phyloP scores from a whole-genome alignment of 75 land plant genomes.

The Isoetes taiwanensis region DNA sequence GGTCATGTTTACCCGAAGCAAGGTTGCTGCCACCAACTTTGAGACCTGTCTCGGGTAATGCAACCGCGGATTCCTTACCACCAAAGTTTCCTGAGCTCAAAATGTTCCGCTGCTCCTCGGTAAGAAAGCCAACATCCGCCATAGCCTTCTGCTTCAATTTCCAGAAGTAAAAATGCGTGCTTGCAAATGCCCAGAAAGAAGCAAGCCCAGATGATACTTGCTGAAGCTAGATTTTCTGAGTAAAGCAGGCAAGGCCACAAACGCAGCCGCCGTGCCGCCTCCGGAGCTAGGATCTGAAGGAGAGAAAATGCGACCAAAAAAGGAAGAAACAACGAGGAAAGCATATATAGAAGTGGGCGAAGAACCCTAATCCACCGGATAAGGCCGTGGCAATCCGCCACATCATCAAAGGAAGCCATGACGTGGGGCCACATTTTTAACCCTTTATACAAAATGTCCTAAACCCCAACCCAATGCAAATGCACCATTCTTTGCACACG shows the following conservation, averaged over 20 bases:
- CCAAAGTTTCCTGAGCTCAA: conserved; percentile 22
- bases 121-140: conserved; percentile 30
- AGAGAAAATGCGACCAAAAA: neutral
- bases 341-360: too few relatives aligned
- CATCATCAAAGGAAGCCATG: too few relatives aligned
- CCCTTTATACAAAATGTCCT: too few relatives aligned
- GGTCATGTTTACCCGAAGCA: conserved; percentile 24
- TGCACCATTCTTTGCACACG: too few relatives aligned
- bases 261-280: conserved; percentile 25
- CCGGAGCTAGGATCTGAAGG: conserved; percentile 33
- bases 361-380: too few relatives aligned
- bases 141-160: neutral
- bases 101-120: conserved; percentile 42
- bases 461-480: too few relatives aligned
- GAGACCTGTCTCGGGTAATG: conserved; percentile 25
- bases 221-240: neutral
- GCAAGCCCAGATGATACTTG: neutral
- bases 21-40: conserved; percentile 21
- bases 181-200: conserved; percentile 17
- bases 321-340: too few relatives aligned
- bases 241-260: too few relatives aligned
- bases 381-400: too few relatives aligned
- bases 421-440: too few relatives aligned
- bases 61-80: conserved; percentile 23
- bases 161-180: too few relatives aligned